Conservation (phyloP, 2,329 filamentous ascomycete genomes). For the Phyllosticta citrichinensis region DNA sequence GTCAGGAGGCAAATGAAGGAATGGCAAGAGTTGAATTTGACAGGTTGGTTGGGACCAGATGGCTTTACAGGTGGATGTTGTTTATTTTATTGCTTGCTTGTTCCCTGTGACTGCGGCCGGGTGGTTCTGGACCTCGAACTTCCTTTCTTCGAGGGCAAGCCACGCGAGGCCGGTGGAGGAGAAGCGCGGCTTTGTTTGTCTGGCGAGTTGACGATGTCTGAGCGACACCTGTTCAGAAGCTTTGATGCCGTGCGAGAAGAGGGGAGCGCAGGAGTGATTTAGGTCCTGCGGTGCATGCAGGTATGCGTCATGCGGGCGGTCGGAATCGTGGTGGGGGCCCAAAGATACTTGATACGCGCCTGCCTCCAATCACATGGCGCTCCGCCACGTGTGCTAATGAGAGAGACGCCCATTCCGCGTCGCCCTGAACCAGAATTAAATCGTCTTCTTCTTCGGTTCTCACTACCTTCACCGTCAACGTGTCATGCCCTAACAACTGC, state of each 20-base stretch:
- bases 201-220: background rate
- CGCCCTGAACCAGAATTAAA: background rate
- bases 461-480: background rate
- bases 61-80: background rate
- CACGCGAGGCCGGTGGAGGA: background rate
- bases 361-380: background rate
- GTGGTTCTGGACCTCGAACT: background rate
- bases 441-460: background rate
- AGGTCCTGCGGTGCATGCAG: background rate
- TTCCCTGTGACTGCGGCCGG: background rate
- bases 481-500: no score
- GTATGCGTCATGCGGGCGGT: background rate
- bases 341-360: background rate
- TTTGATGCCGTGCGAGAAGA: background rate
- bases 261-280: background rate
- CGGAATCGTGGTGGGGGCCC: background rate
- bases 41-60: background rate
- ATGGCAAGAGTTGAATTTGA: background rate
- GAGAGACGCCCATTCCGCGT: background rate
- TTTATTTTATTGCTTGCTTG: background rate
- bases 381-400: background rate
- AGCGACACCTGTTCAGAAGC: background rate
- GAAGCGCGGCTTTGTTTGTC: background rate
- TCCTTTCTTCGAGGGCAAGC: conserved; percentile 3
- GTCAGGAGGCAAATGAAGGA: background rate